These are phyloP conservation scores for Fusarium phyllophilum DNA, from an alignment of 2,329 filamentous ascomycete species.

Conservation along the genomic window DNA sequence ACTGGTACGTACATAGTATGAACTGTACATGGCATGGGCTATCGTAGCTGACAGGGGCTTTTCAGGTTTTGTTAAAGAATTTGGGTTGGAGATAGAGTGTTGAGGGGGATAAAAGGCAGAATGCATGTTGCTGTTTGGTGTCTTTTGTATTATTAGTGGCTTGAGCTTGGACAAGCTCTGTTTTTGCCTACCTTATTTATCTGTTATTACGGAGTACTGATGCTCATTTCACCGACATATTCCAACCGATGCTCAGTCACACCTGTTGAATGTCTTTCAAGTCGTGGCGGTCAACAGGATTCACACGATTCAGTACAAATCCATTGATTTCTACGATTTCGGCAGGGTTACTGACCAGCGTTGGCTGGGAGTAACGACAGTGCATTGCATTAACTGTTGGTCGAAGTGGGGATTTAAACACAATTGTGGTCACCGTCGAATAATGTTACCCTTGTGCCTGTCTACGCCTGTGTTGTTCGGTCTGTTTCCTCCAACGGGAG, in stretches of 20 bases:
- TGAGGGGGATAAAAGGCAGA: neutral
- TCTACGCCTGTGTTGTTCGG: neutral
- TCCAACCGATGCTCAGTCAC: neutral
- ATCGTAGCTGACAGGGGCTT: neutral
- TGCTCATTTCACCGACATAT: neutral
- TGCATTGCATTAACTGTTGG: conserved; percentile 31
- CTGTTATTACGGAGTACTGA: neutral
- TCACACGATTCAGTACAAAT: neutral
- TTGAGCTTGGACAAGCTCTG: conserved; percentile 18
- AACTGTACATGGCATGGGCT: neutral
- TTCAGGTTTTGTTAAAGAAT: neutral
- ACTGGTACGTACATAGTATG: too few species aligned
- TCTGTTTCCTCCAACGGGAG: conserved; percentile 13
- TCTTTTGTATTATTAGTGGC: conserved; percentile 17
- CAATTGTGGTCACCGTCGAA: neutral
- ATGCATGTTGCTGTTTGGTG: conserved; percentile 11
- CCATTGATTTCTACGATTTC: neutral
- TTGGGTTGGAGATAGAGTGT: conserved; percentile 2
- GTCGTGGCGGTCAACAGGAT: neutral
- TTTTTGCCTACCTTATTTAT: neutral
- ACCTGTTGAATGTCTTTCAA: neutral
- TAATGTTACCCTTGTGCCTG: neutral
- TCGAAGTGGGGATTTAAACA: neutral
- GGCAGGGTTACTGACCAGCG: neutral
- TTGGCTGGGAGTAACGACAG: conserved; percentile 17